Evolutionary conservation across 306 rosid genomes (phyloP), one percentile per base, ranked within the genome.

Genomic region (Lathyrus tuberosus): DNA sequence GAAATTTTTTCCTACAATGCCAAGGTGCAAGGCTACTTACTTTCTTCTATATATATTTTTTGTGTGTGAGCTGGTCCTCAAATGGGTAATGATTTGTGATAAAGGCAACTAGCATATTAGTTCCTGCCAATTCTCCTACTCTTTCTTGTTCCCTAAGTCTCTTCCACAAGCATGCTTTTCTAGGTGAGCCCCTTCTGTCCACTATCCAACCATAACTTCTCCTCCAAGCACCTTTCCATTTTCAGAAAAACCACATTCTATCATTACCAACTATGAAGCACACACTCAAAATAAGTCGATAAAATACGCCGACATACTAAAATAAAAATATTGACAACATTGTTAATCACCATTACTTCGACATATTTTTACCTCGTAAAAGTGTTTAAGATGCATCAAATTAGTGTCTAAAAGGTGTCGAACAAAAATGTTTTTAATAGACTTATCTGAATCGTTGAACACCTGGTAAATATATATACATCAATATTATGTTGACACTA

Each of bases 171-270:
- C 71, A 40, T 62, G 62, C 76, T 81, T 75, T 78, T 86, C 68
- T 76, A 74, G 88, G 83, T 85, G 80, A 83, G 84, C 84, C 70
- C 84, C 78, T 81, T 79, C 81, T 82, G 80, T 82, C 90, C 87
- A 77, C 82, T 82, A 91, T 92, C 53, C 70, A 43, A 61, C 78
- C 79, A 74, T 84, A 73, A 79, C 97, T 89, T 89, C 60, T 51
- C 44, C 53, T 78, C 62, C 78, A 92, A 89, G 92, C 95, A 85
- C 87, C 86, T 77, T 71, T 81, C 70, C 18, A 61, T 75, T 74
- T 78, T 69, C 69, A 79, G 57, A 35, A 53, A 72, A 85, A 73
- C 58, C 68, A 49, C 70, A 76, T 41, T 42, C 28, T 65, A 64
- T 83, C 51, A 82, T 81, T 63, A 69, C 24, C 54, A 16, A 47